These are phyloP conservation scores for Penicillium sp. DNA, from an alignment of 2,329 filamentous ascomycete species.

Conservation along the genomic window DNA sequence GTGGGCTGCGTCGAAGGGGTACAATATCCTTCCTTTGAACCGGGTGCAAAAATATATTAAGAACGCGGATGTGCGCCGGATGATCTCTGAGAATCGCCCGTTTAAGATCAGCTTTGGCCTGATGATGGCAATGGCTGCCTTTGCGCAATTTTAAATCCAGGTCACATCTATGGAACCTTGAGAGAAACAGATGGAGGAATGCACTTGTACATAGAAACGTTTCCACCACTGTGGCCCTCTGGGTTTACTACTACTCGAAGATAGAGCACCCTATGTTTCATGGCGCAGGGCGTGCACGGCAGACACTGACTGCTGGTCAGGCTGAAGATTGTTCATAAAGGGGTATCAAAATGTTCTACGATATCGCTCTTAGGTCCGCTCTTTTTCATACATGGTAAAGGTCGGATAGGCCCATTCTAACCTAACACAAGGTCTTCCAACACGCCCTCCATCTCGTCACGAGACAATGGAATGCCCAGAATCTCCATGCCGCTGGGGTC, in stretches of 20 bases:
- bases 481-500: conserved; percentile 84
- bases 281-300: not conserved
- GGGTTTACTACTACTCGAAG: not conserved
- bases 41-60: conserved; percentile 46
- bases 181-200: not conserved
- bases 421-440: conserved; percentile 69
- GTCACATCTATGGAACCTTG: too few species aligned
- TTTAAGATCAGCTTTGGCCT: conserved; percentile 51
- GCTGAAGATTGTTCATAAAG: conserved; percentile 20
- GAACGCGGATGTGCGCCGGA: conserved; percentile 40
- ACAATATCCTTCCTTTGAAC: conserved; percentile 46
- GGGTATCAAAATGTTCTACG: conserved; percentile 36
- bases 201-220: conserved; percentile 17
- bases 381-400: conserved; percentile 4
- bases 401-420: conserved; percentile 17
- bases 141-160: conserved; percentile 42
- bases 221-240: not conserved
- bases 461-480: conserved; percentile 79
- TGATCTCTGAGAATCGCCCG: conserved; percentile 42
- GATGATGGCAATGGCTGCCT: conserved; percentile 49
- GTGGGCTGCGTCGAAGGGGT: conserved; percentile 50
- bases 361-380: conserved; percentile 20
- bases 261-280: not conserved
- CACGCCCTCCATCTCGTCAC: conserved; percentile 85
- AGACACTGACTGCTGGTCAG: conserved; percentile 3